Evolutionary conservation across 192 early-diverging fungal genomes (phyloP).

Genomic region (Geranomyces michiganensis): DNA sequence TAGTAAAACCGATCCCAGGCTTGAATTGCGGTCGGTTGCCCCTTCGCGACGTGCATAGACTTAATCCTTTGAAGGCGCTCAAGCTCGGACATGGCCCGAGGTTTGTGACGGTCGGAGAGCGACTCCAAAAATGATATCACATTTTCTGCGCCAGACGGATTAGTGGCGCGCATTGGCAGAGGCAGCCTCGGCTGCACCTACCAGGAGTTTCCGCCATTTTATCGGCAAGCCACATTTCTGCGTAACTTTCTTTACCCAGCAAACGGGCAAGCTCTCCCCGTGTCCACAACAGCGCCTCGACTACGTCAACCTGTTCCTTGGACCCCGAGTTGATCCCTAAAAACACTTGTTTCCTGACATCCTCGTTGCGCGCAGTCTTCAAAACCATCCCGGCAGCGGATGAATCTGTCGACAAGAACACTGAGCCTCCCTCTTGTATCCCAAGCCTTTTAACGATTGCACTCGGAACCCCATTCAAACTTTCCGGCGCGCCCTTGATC

Average conservation of each 20-base stretch:
- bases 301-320: conserved; percentile 59
- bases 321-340: conserved; percentile 73
- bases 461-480: conserved; percentile 38
- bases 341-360: conserved; percentile 73
- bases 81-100: conserved; percentile 57
- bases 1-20: conserved; percentile 89
- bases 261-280: conserved; percentile 74
- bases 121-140: conserved; percentile 84
- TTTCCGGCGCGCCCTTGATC: conserved; percentile 34
- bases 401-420: conserved; percentile 56
- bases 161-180: no score
- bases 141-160: no score
- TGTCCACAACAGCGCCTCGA: conserved; percentile 76
- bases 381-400: conserved; percentile 41
- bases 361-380: conserved; percentile 63
- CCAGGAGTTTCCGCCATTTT: conserved; percentile 91
- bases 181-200: conserved; percentile 30
- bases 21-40: conserved; percentile 37
- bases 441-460: conserved; percentile 9
- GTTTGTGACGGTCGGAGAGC: conserved; percentile 62
- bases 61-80: conserved; percentile 52
- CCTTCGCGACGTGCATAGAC: conserved; percentile 29
- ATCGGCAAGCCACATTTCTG: conserved; percentile 81
- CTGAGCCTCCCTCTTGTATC: conserved; percentile 64
- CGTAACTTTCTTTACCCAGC: conserved; percentile 81